These are phyloP conservation scores for Chytridiales sp. DNA, from an alignment of 371 early-diverging fungal species.

Conservation along the genomic window DNA sequence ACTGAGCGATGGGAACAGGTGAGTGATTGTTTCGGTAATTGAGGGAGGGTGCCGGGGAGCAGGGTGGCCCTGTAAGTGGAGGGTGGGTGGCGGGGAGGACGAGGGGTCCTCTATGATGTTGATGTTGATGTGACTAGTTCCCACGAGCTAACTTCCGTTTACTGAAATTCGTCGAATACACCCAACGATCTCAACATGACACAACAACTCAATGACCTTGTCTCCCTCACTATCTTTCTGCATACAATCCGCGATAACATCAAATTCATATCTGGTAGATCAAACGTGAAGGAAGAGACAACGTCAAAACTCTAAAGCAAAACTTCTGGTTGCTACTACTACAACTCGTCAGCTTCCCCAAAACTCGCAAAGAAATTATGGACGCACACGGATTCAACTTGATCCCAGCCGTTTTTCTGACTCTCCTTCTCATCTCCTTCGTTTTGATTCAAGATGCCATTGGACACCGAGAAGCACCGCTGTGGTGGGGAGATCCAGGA, in stretches of 20 bases:
- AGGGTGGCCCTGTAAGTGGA: too few relatives aligned
- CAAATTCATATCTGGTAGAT: too few relatives aligned
- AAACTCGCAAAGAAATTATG: constrained; percentile 18
- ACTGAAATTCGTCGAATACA: too few relatives aligned
- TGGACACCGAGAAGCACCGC: background rate
- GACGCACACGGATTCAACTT: constrained; percentile 1
- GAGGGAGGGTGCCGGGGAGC: too few relatives aligned
- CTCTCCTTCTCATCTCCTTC: constrained; percentile 22
- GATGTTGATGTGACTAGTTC: too few relatives aligned
- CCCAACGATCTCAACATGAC: too few relatives aligned
- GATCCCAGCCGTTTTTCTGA: constrained; percentile 20
- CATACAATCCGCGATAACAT: constrained; percentile 13
- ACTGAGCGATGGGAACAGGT: constrained; percentile 25
- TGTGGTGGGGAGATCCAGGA: background rate
- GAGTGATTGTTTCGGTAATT: too few relatives aligned
- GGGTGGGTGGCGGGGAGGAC: too few relatives aligned
- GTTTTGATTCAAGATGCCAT: constrained; percentile 27
- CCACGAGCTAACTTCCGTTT: too few relatives aligned
- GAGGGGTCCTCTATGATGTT: too few relatives aligned
- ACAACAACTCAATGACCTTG: too few relatives aligned
- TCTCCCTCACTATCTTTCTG: too few relatives aligned
- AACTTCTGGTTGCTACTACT: constrained; percentile 22
- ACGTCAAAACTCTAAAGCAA: constrained; percentile 9
- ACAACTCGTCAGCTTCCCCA: constrained; percentile 17
- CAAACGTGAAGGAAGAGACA: constrained; percentile 3